Percentiles rank a stretch among this genome's conserved stretches.
phyloP scores from a whole-genome alignment of 2,329 filamentous ascomycete species.

The Diaporthe batatas region DNA sequence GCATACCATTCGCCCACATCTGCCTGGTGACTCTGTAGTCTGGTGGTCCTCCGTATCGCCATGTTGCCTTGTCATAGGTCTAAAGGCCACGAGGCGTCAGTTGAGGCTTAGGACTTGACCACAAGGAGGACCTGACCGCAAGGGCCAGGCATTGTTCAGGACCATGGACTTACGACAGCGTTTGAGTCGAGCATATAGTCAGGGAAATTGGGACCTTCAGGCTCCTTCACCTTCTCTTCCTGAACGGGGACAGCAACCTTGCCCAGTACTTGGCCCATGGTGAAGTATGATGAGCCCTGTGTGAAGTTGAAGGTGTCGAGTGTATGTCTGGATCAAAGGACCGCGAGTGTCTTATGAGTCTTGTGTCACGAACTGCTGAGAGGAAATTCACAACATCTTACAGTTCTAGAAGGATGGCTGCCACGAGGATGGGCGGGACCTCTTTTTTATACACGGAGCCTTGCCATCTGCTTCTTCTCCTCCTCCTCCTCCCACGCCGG shows the following conservation, averaged over 20 bases:
- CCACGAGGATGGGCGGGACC: slow-evolving; percentile 28
- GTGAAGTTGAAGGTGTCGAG: neutral
- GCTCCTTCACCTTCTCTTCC: slow-evolving; percentile 25
- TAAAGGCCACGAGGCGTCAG: slow-evolving; percentile 25
- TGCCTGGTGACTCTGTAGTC: slow-evolving; percentile 75
- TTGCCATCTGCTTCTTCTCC: slow-evolving; percentile 13
- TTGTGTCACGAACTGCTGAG: slow-evolving; percentile 26
- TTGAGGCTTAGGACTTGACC: neutral
- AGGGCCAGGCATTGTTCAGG: neutral
- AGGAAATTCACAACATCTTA: slow-evolving; percentile 10
- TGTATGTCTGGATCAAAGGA: neutral
- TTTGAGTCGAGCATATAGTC: slow-evolving; percentile 72
- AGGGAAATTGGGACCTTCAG: slow-evolving; percentile 51
- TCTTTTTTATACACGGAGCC: slow-evolving; percentile 29
- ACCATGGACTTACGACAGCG: slow-evolving; percentile 59
- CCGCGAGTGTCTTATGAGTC: neutral
- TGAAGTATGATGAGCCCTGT: slow-evolving; percentile 9
- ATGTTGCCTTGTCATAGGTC: slow-evolving; percentile 64
- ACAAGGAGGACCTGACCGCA: neutral
- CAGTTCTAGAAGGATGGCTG: slow-evolving; percentile 29
- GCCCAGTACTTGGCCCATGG: slow-evolving; percentile 31
- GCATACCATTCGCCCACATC: slow-evolving; percentile 70
- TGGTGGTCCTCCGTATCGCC: slow-evolving; percentile 72
- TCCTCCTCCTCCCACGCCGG: slow-evolving; percentile 19
- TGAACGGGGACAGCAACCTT: slow-evolving; percentile 30